Evolutionary conservation across 2,329 filamentous ascomycete genomes (phyloP).

Genomic region (Pseudocercospora eumusae): DNA sequence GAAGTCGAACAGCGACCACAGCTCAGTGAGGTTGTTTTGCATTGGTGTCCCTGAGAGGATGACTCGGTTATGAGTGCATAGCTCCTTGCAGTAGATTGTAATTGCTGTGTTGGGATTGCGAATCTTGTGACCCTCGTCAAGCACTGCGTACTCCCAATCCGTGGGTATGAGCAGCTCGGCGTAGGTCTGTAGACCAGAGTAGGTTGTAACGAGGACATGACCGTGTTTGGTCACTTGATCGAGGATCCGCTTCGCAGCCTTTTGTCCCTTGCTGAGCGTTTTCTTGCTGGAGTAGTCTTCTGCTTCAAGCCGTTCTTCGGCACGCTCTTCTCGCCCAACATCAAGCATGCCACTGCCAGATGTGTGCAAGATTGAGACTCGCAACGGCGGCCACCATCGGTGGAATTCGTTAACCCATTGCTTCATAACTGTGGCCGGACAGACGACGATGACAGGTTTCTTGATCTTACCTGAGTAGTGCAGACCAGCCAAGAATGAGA

Average conservation of each 20-base stretch:
- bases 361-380: conserved; percentile 91
- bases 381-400: conserved; percentile 97
- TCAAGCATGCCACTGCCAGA: conserved; percentile 97
- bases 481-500: conserved; percentile 82
- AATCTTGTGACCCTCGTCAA: conserved; percentile 98
- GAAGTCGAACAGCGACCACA: conserved; percentile 98
- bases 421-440: conserved; percentile 89
- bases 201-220: conserved; percentile 93
- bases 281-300: conserved; percentile 43
- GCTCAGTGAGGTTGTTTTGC: conserved; percentile 91
- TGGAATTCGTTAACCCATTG: conserved; percentile 99
- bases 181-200: conserved; percentile 93
- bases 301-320: conserved; percentile 64
- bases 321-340: conserved; percentile 60
- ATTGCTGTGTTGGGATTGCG: conserved; percentile 94
- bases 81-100: conserved; percentile 91
- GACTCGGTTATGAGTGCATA: conserved; percentile 84
- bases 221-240: conserved; percentile 79
- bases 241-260: conserved; percentile 76
- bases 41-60: conserved; percentile 96
- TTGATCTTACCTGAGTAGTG: conserved; percentile 86
- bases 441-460: conserved; percentile 86
- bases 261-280: conserved; percentile 58
- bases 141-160: conserved; percentile 88
- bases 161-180: conserved; percentile 76